These are phyloP conservation scores for Carpinus fangiana DNA, from an alignment of 306 rosid species.

Conservation along the genomic window DNA sequence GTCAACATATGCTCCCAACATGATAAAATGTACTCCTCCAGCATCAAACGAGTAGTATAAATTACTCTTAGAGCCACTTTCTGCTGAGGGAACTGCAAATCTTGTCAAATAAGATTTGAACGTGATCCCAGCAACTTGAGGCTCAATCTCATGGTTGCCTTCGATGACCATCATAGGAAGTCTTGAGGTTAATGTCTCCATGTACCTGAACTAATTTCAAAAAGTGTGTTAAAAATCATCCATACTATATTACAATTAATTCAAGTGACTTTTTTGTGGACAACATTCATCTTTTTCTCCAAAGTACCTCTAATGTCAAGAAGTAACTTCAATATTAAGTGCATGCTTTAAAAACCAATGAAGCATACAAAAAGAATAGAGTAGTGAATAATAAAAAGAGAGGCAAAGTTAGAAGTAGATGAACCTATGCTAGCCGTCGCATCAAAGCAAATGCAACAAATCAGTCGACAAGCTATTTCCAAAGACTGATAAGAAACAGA, in stretches of 20 bases:
- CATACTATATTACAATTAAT: not conserved
- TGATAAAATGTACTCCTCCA: constrained; percentile 82
- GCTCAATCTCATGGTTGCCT: constrained; percentile 98
- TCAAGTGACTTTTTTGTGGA: not conserved
- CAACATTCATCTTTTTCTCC: constrained; percentile 3
- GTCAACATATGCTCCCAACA: constrained; percentile 89
- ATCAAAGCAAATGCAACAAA: not conserved
- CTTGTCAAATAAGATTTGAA: constrained; percentile 72
- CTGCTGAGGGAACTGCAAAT: constrained; percentile 75
- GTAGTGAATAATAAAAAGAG: not conserved
- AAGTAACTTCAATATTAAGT: no score
- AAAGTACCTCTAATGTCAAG: not conserved
- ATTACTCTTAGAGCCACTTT: constrained; percentile 72
- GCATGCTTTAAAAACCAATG: no score
- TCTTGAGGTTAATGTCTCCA: constrained; percentile 76
- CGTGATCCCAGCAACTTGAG: constrained; percentile 70
- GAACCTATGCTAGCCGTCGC: not conserved
- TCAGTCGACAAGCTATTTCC: not conserved
- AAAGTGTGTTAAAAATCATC: not conserved
- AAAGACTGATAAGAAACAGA: not conserved
- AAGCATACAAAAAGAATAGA: not conserved
- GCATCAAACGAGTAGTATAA: constrained; percentile 84
- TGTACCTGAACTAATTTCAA: constrained; percentile 55
- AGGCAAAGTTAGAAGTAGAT: not conserved
- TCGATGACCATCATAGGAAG: constrained; percentile 89